phyloP scores from a whole-genome alignment of 805 yeast species.

The Ogataea corticis region DNA sequence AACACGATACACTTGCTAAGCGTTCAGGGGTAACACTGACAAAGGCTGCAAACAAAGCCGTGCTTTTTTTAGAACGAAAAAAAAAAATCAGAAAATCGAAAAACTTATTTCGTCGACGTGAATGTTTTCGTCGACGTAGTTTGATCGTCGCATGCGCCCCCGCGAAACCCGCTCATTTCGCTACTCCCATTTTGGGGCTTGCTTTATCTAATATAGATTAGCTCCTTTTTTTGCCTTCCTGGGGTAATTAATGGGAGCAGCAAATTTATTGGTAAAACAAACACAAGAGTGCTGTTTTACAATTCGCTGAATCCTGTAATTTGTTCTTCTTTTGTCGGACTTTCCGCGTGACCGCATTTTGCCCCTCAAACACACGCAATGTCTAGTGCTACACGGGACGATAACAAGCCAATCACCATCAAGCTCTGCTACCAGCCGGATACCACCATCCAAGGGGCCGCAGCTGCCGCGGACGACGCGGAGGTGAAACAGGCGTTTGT shows the following conservation, averaged over 20 bases:
- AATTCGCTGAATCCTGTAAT: too few relatives aligned
- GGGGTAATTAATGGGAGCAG: not conserved
- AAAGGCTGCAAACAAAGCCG: slow-evolving; percentile 1
- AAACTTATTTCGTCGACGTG: not conserved
- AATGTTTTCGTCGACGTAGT: too few relatives aligned
- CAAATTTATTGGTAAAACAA: too few relatives aligned
- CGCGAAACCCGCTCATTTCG: too few relatives aligned
- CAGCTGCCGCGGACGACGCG: not conserved
- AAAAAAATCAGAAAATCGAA: not conserved
- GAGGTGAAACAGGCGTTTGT: slow-evolving; percentile 1
- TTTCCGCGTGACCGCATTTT: too few relatives aligned
- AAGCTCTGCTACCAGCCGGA: not conserved
- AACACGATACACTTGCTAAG: too few relatives aligned
- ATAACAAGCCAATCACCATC: slow-evolving; percentile 5
- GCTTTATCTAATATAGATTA: slow-evolving; percentile 3
- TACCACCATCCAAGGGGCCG: not conserved
- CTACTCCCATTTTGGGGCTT: not conserved
- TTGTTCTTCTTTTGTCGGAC: too few relatives aligned
- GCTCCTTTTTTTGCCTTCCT: slow-evolving; percentile 1
- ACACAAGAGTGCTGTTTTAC: too few relatives aligned
- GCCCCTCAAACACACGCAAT: not conserved
- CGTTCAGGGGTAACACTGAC: not conserved
- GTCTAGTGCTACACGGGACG: slow-evolving; percentile 1
- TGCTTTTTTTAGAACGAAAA: slow-evolving; percentile 4
- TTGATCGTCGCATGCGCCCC: too few relatives aligned